A percentile compares a stretch with the other conserved stretches of the same genome.
Evolutionary conservation across 495 filamentous ascomycete species (phyloP).

Genomic region (Chlorociboria aeruginascens): DNA sequence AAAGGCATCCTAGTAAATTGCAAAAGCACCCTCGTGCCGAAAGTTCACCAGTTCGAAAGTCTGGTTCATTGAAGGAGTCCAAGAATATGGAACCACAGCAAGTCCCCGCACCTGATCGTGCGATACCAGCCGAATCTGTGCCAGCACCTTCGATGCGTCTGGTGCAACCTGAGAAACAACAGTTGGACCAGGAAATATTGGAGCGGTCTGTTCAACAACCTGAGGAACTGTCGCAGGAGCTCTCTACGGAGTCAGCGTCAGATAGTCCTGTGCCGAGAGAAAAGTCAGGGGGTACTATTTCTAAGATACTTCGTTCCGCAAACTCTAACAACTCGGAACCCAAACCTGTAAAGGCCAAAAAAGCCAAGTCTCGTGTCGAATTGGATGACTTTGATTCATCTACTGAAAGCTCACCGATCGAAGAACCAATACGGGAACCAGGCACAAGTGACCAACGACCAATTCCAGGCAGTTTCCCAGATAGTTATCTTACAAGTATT

Average conservation of each 20-base stretch:
- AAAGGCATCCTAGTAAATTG: slow-evolving; percentile 57
- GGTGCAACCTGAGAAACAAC: slow-evolving; percentile 39
- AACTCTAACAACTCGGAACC: slow-evolving; percentile 24
- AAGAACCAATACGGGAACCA: slow-evolving; percentile 15
- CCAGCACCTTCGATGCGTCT: slow-evolving; percentile 45
- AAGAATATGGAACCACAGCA: slow-evolving; percentile 27
- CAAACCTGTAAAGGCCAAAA: slow-evolving; percentile 38
- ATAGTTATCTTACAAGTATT: slow-evolving; percentile 20
- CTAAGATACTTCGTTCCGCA: slow-evolving; percentile 23
- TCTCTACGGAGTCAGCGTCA: slow-evolving; percentile 3
- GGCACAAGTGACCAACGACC: slow-evolving; percentile 13
- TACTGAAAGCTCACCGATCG: slow-evolving; percentile 27
- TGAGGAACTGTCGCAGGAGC: slow-evolving; percentile 16
- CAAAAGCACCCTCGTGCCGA: slow-evolving; percentile 56
- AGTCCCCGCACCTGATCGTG: slow-evolving; percentile 13
- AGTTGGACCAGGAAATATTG: slow-evolving; percentile 22
- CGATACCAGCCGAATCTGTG: slow-evolving; percentile 24
- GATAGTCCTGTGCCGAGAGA: slow-evolving; percentile 6
- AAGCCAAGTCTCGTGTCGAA: slow-evolving; percentile 34
- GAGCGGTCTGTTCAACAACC: slow-evolving; percentile 26
- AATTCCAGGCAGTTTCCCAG: slow-evolving; percentile 28
- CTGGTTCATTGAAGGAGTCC: slow-evolving; percentile 17
- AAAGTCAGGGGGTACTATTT: slow-evolving; percentile 17
- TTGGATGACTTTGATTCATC: slow-evolving; percentile 38
- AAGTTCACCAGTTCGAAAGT: slow-evolving; percentile 37